Evolutionary conservation across 306 rosid species (phyloP), one percentile per base, ranked within the genome.

Genomic region (Dryas octopetala): DNA sequence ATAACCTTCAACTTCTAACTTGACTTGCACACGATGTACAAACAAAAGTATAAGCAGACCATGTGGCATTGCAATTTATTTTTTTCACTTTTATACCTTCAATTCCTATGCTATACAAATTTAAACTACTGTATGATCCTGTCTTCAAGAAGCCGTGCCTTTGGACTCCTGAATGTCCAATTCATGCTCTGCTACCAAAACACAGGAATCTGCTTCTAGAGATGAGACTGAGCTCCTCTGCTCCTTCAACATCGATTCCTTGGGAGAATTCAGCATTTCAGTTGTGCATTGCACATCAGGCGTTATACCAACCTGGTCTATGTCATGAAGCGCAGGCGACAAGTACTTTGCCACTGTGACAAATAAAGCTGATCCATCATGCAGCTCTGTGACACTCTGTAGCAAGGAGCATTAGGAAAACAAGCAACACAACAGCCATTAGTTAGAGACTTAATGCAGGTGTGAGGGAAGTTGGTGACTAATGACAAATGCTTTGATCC

Each of bases 221-320:
- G 96, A 82, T 67, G 91, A 86, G 76, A 46, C 82, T 1, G 91
- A 52, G 81, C 77, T 82, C 78, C 71, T 89, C 17, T 63, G 68
- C 26, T 77, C 78, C 85, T 88, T 91, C 45, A 40, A 74, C 47
- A 83, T 51, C 9, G 74, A 38, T 5, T 86, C 89, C 75, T 78
- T 88, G 0, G 92, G 50, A 64, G 88, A 73, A 74, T 70, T 87
- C 10, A 91, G 87, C 89, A 91, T 84, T 57, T 91, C 97, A 60
- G 97, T 83, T 15, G 98, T 90, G 90, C 98, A 95, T 76, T 89
- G 98, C 57, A 95, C 90, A 49, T 95, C 98, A 9, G 98, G 98
- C 3, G 83, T 65, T 60, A 95, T 91, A 3, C 98, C 98, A 41
- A 95, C 97, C 74, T 89, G 96, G 85, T 91, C 97, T 66, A 95